Conservation (phyloP, 129 eudicot species). For the Centella asiatica region DNA sequence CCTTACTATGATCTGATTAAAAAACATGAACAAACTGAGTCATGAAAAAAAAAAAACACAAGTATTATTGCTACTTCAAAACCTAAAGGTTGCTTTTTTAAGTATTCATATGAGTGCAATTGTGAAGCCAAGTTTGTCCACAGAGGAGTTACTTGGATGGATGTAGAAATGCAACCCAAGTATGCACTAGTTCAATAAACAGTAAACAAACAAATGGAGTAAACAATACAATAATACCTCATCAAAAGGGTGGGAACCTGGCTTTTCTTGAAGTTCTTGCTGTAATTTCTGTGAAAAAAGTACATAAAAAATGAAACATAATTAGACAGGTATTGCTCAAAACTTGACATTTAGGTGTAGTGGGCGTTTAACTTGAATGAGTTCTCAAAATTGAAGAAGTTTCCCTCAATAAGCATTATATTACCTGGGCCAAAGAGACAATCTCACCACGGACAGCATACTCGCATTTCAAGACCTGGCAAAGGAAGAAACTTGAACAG, state of each 20-base stretch:
- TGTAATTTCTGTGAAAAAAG: conserved; percentile 51
- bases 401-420: background rate
- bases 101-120: background rate
- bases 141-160: background rate
- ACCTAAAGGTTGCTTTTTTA: background rate
- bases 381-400: background rate
- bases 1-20: background rate
- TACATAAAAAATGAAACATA: background rate
- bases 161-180: background rate
- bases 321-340: too few species aligned
- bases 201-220: background rate
- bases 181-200: background rate
- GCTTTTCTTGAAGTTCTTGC: conserved; percentile 62
- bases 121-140: background rate
- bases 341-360: too few species aligned
- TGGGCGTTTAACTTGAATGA: too few species aligned
- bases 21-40: background rate
- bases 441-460: conserved; percentile 99
- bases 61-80: background rate
- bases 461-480: conserved; percentile 88
- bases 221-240: conserved; percentile 43
- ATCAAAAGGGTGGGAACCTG: conserved; percentile 84
- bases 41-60: background rate
- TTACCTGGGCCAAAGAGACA: conserved; percentile 87
- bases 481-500: conserved; percentile 5